Conservation (phyloP, 2,329 filamentous ascomycete species). For the Mariannaea sp. region DNA sequence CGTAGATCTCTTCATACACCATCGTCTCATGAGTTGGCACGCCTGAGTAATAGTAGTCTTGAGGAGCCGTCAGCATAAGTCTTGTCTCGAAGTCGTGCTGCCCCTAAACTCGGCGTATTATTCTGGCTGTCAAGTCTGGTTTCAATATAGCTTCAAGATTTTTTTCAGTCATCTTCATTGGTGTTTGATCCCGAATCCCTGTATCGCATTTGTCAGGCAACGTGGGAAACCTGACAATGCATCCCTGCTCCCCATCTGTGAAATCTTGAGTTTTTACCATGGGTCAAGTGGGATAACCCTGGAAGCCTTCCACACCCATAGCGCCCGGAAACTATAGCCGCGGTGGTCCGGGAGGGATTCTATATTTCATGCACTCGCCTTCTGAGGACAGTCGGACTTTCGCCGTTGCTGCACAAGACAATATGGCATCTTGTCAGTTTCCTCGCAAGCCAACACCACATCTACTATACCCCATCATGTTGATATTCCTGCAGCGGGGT, state of each 20-base stretch:
- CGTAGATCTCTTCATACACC: background rate
- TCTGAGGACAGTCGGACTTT: conserved; percentile 6
- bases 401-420: conserved; percentile 4
- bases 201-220: conserved; percentile 9
- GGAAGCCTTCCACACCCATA: background rate
- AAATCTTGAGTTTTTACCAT: conserved; percentile 13
- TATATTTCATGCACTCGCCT: background rate
- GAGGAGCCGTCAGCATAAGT: too few species aligned
- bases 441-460: background rate
- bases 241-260: conserved; percentile 8
- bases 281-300: conserved; percentile 15
- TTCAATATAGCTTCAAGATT: background rate
- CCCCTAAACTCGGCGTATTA: conserved; percentile 11
- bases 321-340: background rate
- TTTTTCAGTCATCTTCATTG: background rate
- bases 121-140: conserved; percentile 1
- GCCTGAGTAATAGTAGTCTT: background rate
- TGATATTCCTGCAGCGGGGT: background rate
- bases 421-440: background rate
- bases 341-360: background rate
- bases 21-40: conserved; percentile 10
- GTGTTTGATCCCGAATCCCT: background rate
- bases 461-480: too few species aligned
- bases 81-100: too few species aligned
- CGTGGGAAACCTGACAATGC: conserved; percentile 8